Evolutionary conservation across 768 basidiomycete genomes (phyloP).

Genomic region (Psilocybe cyanescens): DNA sequence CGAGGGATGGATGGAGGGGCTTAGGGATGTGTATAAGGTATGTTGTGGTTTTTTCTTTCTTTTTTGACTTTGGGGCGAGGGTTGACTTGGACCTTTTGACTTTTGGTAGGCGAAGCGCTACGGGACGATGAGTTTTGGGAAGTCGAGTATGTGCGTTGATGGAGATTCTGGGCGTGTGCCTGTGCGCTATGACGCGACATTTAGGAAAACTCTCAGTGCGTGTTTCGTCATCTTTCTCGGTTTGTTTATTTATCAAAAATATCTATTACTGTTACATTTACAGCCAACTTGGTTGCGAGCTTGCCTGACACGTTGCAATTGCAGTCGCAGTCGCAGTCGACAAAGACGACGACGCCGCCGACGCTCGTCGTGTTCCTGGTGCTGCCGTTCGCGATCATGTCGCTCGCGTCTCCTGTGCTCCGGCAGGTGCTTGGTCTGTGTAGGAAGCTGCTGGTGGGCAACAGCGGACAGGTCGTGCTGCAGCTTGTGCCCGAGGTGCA

Average conservation of each 20-base stretch:
- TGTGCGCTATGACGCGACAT: constrained; percentile 63
- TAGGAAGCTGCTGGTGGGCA: constrained; percentile 50
- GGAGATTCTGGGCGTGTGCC: constrained; percentile 58
- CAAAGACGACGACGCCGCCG: constrained; percentile 19
- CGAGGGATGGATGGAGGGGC: constrained; percentile 60
- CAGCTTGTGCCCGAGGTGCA: constrained; percentile 76
- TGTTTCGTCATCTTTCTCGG: background rate
- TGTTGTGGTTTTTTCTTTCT: constrained; percentile 23
- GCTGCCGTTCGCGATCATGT: constrained; percentile 61
- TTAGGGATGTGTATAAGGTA: constrained; percentile 64
- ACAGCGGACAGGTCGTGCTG: constrained; percentile 58
- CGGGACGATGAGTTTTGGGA: constrained; percentile 60
- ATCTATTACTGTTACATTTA: background rate
- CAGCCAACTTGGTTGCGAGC: constrained; percentile 54
- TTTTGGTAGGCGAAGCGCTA: constrained; percentile 58
- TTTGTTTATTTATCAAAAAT: background rate
- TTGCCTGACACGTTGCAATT: constrained; percentile 31
- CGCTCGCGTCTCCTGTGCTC: constrained; percentile 66
- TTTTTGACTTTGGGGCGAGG: background rate
- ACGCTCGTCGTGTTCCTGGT: constrained; percentile 72
- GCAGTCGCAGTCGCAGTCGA: too few relatives aligned
- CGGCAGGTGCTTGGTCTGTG: constrained; percentile 69
- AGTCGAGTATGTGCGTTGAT: constrained; percentile 43
- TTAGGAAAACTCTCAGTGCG: constrained; percentile 70
- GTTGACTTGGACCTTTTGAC: background rate